Base-by-base conservation (phyloP, 805 yeast genomes). In the Kodamaea neixiangensis region DNA sequence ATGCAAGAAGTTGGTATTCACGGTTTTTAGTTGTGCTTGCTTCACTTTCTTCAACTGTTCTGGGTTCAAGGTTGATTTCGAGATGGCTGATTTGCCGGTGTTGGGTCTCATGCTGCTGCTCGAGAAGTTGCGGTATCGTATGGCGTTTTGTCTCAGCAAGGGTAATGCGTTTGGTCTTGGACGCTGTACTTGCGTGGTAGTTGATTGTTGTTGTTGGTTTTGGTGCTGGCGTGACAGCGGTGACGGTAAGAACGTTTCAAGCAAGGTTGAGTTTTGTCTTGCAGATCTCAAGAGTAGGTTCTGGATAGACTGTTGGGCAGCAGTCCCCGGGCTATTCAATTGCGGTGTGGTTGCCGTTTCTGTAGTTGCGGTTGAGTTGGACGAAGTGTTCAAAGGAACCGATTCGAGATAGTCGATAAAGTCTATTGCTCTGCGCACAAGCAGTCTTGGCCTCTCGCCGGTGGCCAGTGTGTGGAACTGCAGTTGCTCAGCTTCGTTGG, bases 111-210 rank as follows among this genome's bases (percentile, higher is more conserved):
- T 37, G 7, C 21, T 37, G 41, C 21, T 15, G 4, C 43, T 19
- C 1, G 49, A 29, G 18, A 11, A 37, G 22, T 39, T 40, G 13
- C 49, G 46, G 34, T 56, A 48, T 13, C 72, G 52, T 2, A 71
- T 61, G 5, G 75, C 74, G 52, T 71, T 69, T 47, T 66, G 75
- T 7, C 75, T 54, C 21, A 66, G 52, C 29, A 71, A 60, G 0
- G 72, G 67, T 6, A 66, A 49, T 11, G 59, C 68, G 7, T 14
- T 29, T 10, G 34, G 40, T 44, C 47, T 44, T 19, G 17, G 22
- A 14, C 10, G 7, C 9, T 18, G 41, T 15, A 17, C 41, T 10
- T 17, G 38, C 5, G 38, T 34, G 38, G 6, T 20, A 14, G 41
- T 10, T 17, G 19, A n/a, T 13, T 37, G 41, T 17, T 17, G 41